Evolutionary conservation across 1,284 basidiomycete genomes (phyloP).

Genomic region (Ceratobasidium sp.): DNA sequence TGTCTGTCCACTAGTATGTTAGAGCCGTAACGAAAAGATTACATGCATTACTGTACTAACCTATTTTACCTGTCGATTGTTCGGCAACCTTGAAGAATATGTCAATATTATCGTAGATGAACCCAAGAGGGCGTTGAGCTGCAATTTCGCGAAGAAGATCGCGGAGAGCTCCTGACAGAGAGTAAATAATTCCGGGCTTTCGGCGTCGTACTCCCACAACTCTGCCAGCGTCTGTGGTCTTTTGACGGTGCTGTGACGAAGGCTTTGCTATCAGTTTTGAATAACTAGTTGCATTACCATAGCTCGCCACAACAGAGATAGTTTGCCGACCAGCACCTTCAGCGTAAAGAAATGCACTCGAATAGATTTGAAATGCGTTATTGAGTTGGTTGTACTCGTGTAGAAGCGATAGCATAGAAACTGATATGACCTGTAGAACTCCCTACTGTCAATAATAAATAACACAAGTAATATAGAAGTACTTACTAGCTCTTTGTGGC

Average conservation of each 20-base stretch:
- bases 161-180: conserved; percentile 9
- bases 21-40: not conserved
- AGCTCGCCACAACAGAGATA: conserved; percentile 16
- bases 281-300: conserved; percentile 21
- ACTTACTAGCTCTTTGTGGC: conserved; percentile 1
- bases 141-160: not conserved
- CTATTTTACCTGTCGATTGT: conserved; percentile 5
- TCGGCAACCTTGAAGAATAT: conserved; percentile 3
- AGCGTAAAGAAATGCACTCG: no score
- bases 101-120: conserved; percentile 21
- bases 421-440: no score
- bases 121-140: not conserved
- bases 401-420: no score
- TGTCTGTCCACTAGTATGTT: not conserved
- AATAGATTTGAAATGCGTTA: no score
- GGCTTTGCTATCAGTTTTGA: conserved; percentile 7
- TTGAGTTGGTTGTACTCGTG: no score
- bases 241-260: no score
- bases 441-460: no score
- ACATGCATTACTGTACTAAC: not conserved
- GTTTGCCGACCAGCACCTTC: no score
- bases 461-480: no score
- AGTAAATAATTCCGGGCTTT: not conserved
- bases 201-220: not conserved
- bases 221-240: not conserved